Percentiles rank a stretch among this genome's conserved stretches.
These are phyloP conservation scores for Leptomonas seymouri DNA, from an alignment of 208 protist species.

Conservation along the genomic window DNA sequence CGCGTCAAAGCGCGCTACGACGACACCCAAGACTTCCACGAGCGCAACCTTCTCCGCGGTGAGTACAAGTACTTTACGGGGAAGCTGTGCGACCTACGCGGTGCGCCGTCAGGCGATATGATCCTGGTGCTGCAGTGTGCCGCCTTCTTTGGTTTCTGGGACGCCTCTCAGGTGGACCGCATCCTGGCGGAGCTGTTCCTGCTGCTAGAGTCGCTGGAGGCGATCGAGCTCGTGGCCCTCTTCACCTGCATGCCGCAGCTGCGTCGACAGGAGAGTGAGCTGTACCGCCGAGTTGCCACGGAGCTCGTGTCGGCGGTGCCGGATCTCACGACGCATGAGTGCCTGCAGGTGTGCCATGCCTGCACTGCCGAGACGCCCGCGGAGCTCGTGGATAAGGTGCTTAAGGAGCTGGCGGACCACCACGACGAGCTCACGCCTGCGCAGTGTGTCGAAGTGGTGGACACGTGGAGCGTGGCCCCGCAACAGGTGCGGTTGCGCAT, in stretches of 20 bases:
- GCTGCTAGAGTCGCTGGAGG: conserved; percentile 47
- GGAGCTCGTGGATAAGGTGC: conserved; percentile 50
- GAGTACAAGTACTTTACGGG: conserved; percentile 96
- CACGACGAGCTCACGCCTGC: conserved; percentile 35
- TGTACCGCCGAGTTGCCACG: conserved; percentile 51
- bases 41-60: conserved; percentile 83
- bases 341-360: conserved; percentile 51
- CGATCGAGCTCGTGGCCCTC: conserved; percentile 63
- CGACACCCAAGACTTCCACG: conserved; percentile 77
- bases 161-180: conserved; percentile 77
- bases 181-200: conserved; percentile 71
- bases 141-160: conserved; percentile 91
- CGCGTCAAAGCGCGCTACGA: conserved; percentile 79
- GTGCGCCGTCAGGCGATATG: conserved; percentile 66
- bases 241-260: conserved; percentile 75
- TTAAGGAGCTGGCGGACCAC: conserved; percentile 47
- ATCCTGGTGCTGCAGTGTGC: conserved; percentile 79
- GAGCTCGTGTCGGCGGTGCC: conserved; percentile 52
- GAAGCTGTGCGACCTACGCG: conserved; percentile 82
- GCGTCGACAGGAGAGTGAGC: conserved; percentile 53
- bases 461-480: conserved; percentile 49
- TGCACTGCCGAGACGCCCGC: conserved; percentile 52
- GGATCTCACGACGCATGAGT: conserved; percentile 82
- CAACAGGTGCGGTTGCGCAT: conserved; percentile 25
- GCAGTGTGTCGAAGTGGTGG: conserved; percentile 66